phyloP scores from a whole-genome alignment of 2,329 filamentous ascomycete species.

The Drechslera avenae region DNA sequence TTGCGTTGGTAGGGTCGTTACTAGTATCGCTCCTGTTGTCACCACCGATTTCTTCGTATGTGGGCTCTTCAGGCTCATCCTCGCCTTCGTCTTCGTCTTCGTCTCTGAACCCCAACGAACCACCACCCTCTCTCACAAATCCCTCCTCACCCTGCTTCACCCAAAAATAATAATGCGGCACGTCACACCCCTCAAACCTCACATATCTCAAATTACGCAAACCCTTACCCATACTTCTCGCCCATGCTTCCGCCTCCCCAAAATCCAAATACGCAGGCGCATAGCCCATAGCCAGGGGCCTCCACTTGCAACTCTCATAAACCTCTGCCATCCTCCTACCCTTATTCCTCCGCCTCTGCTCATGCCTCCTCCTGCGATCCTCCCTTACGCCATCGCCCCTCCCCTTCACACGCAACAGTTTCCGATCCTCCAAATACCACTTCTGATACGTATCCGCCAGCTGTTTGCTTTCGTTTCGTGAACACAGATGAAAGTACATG shows the following conservation, averaged over 20 bases:
- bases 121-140: too few relatives aligned
- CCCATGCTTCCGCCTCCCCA: neutral
- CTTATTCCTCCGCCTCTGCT: conserved; percentile 19
- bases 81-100: too few relatives aligned
- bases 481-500: conserved; percentile 35
- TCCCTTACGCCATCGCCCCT: neutral
- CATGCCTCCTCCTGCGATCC: conserved; percentile 10
- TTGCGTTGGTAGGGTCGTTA: too few relatives aligned
- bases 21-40: too few relatives aligned
- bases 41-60: too few relatives aligned
- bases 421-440: conserved; percentile 18
- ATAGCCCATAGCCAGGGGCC: conserved; percentile 30
- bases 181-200: conserved; percentile 31
- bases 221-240: neutral
- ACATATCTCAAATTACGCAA: conserved; percentile 37
- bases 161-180: conserved; percentile 46
- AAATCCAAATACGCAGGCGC: conserved; percentile 35
- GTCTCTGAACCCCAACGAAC: neutral
- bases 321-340: conserved; percentile 23
- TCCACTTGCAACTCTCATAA: conserved; percentile 25
- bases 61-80: too few relatives aligned
- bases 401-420: conserved; percentile 6
- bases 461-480: conserved; percentile 5
- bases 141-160: conserved; percentile 10
- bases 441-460: conserved; percentile 28